Conservation (phyloP, 164 flowering plant species). For the Stephania yunnanensis region DNA sequence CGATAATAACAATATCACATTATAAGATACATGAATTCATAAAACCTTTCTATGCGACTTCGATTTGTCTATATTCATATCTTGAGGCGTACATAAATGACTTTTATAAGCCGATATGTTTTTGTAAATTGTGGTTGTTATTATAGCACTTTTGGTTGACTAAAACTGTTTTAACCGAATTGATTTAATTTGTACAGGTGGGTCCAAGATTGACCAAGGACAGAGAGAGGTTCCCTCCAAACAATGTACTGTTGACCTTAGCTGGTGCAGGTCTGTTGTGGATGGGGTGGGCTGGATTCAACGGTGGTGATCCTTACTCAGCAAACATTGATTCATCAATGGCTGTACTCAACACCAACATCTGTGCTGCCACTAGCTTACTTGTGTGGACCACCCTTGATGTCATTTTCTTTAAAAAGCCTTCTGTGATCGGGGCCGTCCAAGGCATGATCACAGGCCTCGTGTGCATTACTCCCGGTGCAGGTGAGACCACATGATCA, state of each 20-base stretch:
- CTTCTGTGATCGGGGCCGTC: constrained; percentile 39
- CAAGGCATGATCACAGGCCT: constrained; percentile 48
- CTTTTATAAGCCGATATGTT: too few species aligned
- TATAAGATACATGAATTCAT: too few species aligned
- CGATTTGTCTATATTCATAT: too few species aligned
- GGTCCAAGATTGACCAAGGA: constrained; percentile 30
- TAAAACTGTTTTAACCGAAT: too few species aligned
- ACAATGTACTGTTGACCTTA: constrained; percentile 28
- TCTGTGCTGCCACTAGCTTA: constrained; percentile 37
- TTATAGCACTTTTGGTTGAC: too few species aligned
- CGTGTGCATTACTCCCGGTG: constrained; percentile 43
- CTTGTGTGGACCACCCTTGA: constrained; percentile 36
- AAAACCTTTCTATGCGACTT: too few species aligned
- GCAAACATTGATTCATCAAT: constrained; percentile 32
- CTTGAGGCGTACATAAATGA: too few species aligned
- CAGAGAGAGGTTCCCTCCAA: constrained; percentile 36
- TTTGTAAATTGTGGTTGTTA: too few species aligned
- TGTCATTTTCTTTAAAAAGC: constrained; percentile 31
- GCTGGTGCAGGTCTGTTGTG: constrained; percentile 37
- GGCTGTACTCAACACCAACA: constrained; percentile 39
- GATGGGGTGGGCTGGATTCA: constrained; percentile 49
- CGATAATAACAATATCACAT: too few species aligned
- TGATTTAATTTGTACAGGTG: constrained; percentile 17
- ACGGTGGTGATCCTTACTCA: constrained; percentile 36
- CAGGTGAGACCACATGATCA: constrained; percentile 20